Percentiles rank a stretch among this genome's conserved stretches.
phyloP scores from a whole-genome alignment of 2,329 filamentous ascomycete genomes.

The Alternaria conjuncta region DNA sequence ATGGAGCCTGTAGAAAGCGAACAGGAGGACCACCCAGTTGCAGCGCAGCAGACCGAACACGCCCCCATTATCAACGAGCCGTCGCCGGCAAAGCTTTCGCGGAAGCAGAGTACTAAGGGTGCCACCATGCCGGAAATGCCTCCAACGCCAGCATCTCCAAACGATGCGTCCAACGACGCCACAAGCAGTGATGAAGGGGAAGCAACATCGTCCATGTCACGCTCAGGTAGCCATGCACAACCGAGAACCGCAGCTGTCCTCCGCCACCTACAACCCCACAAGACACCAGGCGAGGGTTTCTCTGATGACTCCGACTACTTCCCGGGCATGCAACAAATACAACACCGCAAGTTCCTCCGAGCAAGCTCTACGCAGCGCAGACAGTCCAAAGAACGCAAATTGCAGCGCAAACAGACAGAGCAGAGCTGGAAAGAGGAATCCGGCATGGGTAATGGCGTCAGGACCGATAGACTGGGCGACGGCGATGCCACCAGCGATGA shows the following conservation, averaged over 20 bases:
- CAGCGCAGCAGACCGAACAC: conserved; percentile 36
- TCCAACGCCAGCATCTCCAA: conserved; percentile 41
- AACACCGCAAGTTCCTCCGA: conserved; percentile 31
- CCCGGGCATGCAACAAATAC: conserved; percentile 44
- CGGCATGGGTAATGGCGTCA: conserved; percentile 54
- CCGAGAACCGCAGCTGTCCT: conserved; percentile 40
- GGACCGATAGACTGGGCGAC: conserved; percentile 56
- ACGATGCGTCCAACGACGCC: conserved; percentile 44
- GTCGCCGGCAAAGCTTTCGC: conserved; percentile 33
- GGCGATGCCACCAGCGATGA: conserved; percentile 36
- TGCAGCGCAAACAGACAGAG: conserved; percentile 41
- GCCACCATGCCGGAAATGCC: conserved; percentile 25
- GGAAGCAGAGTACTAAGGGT: conserved; percentile 40
- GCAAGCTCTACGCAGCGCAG: conserved; percentile 40
- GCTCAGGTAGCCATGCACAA: conserved; percentile 26
- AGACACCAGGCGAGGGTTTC: conserved; percentile 45
- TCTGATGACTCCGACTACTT: conserved; percentile 54
- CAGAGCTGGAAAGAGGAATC: conserved; percentile 55
- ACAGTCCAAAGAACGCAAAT: conserved; percentile 44
- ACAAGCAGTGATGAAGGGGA: conserved; percentile 35
- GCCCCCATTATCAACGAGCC: conserved; percentile 40
- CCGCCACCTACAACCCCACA: conserved; percentile 40
- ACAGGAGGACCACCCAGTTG: conserved; percentile 43
- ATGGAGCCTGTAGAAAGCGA: conserved; percentile 31
- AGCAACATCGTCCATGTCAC: conserved; percentile 18